Percentiles rank a stretch among this genome's conserved stretches.
These are phyloP conservation scores for Marsdenia floribunda DNA, from an alignment of 257 asterid genomes.

Conservation along the genomic window DNA sequence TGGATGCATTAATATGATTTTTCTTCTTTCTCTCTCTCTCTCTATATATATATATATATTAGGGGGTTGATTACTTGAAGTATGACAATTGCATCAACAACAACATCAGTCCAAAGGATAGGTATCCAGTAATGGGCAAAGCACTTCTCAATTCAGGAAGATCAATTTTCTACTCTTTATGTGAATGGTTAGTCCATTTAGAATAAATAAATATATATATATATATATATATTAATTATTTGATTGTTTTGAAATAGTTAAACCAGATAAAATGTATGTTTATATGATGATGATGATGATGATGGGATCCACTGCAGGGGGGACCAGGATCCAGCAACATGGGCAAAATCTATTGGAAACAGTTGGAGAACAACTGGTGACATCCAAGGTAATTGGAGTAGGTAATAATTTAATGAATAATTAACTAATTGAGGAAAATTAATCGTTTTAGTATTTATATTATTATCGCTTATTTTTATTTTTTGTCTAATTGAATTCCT, in stretches of 20 bases:
- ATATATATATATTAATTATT: too few relatives aligned
- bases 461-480: too few relatives aligned
- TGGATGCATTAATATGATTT: too few relatives aligned
- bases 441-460: too few relatives aligned
- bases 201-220: too few relatives aligned
- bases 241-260: too few relatives aligned
- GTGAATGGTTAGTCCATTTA: conserved; percentile 67
- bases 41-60: too few relatives aligned
- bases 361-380: conserved; percentile 99
- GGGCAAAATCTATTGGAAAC: conserved; percentile 76
- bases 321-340: conserved; percentile 84
- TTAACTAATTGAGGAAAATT: too few relatives aligned
- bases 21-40: neutral
- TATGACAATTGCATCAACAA: conserved; percentile 81
- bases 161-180: conserved; percentile 75
- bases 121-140: conserved; percentile 74
- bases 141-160: conserved; percentile 86
- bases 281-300: too few relatives aligned
- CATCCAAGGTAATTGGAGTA: conserved; percentile 66
- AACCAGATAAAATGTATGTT: too few relatives aligned
- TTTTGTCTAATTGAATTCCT: too few relatives aligned
- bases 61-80: conserved; percentile 94
- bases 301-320: conserved; percentile 44
- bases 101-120: conserved; percentile 42
- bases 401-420: conserved; percentile 24